These are phyloP conservation scores for Aspergillus ustus DNA, from an alignment of 2,329 filamentous ascomycete species.

Conservation along the genomic window DNA sequence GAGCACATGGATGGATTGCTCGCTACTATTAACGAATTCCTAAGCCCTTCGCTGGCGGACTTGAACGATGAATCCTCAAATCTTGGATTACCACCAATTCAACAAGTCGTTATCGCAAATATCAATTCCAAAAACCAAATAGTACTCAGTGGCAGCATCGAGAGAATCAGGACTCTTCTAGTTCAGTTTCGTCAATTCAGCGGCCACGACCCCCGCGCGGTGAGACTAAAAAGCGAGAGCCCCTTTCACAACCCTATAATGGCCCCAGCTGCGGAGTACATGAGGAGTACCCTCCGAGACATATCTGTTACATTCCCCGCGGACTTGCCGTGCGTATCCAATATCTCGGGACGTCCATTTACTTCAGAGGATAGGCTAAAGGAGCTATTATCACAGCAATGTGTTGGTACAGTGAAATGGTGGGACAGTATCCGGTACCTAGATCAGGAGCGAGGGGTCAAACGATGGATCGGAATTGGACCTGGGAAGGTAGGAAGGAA, in stretches of 20 bases:
- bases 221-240: slow-evolving; percentile 82
- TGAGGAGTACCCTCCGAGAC: slow-evolving; percentile 70
- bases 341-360: slow-evolving; percentile 82
- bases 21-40: slow-evolving; percentile 76
- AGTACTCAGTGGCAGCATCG: slow-evolving; percentile 85
- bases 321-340: slow-evolving; percentile 77
- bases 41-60: slow-evolving; percentile 69
- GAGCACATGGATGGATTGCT: slow-evolving; percentile 73
- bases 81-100: slow-evolving; percentile 72
- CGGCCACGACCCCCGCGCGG: slow-evolving; percentile 87
- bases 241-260: slow-evolving; percentile 94
- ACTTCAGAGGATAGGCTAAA: slow-evolving; percentile 73
- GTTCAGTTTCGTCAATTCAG: slow-evolving; percentile 86
- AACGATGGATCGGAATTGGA: slow-evolving; percentile 88
- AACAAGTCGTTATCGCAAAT: slow-evolving; percentile 90
- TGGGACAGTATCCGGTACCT: slow-evolving; percentile 92
- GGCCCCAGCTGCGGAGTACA: slow-evolving; percentile 77
- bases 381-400: slow-evolving; percentile 77
- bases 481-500: slow-evolving; percentile 94
- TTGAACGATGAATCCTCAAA: slow-evolving; percentile 67
- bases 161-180: slow-evolving; percentile 78
- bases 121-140: slow-evolving; percentile 97
- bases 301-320: slow-evolving; percentile 74
- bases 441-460: slow-evolving; percentile 79
- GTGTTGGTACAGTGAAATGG: slow-evolving; percentile 91